These are phyloP conservation scores for Leccinum subgranulosum DNA, from an alignment of 768 basidiomycete genomes.

Conservation along the genomic window DNA sequence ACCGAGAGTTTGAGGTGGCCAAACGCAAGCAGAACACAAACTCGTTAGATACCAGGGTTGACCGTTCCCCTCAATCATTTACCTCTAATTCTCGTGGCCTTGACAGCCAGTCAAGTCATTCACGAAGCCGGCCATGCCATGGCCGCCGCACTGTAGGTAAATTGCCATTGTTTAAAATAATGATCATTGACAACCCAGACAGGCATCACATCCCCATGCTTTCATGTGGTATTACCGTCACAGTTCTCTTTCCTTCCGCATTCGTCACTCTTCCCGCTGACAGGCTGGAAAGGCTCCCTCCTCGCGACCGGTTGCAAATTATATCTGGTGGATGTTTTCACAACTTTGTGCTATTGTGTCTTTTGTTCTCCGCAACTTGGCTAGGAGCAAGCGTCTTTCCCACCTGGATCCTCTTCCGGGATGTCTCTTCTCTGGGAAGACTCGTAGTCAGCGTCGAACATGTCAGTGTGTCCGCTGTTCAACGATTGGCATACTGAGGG, in stretches of 20 bases:
- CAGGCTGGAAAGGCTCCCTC: slow-evolving; percentile 37
- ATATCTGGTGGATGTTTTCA: slow-evolving; percentile 76
- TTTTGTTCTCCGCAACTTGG: slow-evolving; percentile 40
- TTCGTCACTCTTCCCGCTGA: slow-evolving; percentile 60
- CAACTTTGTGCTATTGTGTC: slow-evolving; percentile 60
- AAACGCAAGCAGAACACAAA: slow-evolving; percentile 1
- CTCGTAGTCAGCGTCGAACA: slow-evolving; percentile 52
- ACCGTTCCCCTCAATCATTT: slow-evolving; percentile 75
- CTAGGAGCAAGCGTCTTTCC: slow-evolving; percentile 26
- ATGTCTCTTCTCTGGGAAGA: slow-evolving; percentile 49
- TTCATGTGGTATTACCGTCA: slow-evolving; percentile 59
- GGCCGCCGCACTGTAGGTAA: slow-evolving; percentile 66
- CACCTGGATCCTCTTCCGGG: slow-evolving; percentile 44
- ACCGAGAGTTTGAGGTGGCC: neutral
- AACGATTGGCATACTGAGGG: slow-evolving; percentile 4
- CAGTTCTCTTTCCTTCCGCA: slow-evolving; percentile 66
- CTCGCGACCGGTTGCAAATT: slow-evolving; percentile 52
- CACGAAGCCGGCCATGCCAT: slow-evolving; percentile 83
- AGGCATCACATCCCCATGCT: slow-evolving; percentile 67
- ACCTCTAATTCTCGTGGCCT: slow-evolving; percentile 58
- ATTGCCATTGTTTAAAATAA: neutral
- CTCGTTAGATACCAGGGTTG: slow-evolving; percentile 70
- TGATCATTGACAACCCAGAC: slow-evolving; percentile 1
- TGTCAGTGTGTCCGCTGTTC: slow-evolving; percentile 37
- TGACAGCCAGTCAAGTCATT: slow-evolving; percentile 63